phyloP scores from a whole-genome alignment of 1,284 basidiomycete species.

The Marasmius tenuissimus region DNA sequence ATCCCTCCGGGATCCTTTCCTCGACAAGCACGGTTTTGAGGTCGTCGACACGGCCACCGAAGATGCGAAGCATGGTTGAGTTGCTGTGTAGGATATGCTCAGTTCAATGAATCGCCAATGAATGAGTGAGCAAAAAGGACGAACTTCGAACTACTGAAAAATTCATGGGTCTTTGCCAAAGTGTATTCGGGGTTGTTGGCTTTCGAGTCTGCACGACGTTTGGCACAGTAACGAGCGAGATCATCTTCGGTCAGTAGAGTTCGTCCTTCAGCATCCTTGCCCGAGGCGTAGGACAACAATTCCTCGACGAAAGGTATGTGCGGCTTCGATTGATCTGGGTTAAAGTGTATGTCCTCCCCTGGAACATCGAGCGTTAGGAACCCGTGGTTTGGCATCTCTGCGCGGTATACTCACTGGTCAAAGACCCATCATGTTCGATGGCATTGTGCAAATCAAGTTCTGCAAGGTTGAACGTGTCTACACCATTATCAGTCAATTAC shows the following conservation, averaged over 20 bases:
- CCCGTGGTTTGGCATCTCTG: not conserved
- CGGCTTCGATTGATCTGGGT: conserved; percentile 53
- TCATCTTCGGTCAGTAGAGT: conserved; percentile 53
- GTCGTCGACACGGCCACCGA: conserved; percentile 61
- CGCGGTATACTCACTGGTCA: conserved; percentile 52
- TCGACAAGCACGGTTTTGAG: conserved; percentile 56
- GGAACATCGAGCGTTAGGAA: not conserved
- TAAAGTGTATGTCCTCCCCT: conserved; percentile 59
- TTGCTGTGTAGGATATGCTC: conserved; percentile 33
- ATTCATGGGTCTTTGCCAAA: conserved; percentile 46
- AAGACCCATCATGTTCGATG: conserved; percentile 77
- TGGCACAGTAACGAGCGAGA: conserved; percentile 52
- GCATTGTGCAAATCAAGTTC: conserved; percentile 73
- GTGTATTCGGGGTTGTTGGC: conserved; percentile 55
- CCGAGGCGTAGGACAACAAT: conserved; percentile 59
- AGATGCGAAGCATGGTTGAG: conserved; percentile 59
- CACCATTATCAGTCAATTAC: not conserved
- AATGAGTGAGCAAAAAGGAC: conserved; percentile 21
- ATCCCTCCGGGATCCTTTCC: conserved; percentile 66
- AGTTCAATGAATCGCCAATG: not conserved
- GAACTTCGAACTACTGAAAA: conserved; percentile 70
- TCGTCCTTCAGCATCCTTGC: conserved; percentile 49
- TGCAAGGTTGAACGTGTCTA: conserved; percentile 59
- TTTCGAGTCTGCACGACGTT: conserved; percentile 57
- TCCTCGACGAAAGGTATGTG: conserved; percentile 52